Base-by-base conservation (phyloP, 1,139 yeast species). In the Suhomyces atakaporum region DNA sequence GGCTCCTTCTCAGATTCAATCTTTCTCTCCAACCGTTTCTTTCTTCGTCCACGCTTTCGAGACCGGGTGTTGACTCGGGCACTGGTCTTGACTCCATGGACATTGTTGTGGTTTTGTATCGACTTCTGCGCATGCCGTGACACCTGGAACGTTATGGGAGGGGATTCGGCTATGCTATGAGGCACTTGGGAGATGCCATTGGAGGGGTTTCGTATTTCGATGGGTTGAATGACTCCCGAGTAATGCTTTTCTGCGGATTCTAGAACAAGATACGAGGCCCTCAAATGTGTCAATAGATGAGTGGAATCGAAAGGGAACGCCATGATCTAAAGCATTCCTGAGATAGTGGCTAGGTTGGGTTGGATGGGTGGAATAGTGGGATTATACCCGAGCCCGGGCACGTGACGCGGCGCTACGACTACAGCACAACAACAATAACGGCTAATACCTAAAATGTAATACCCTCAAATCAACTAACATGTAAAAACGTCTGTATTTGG, bases 231-330 rank as follows among this genome's bases (percentile, higher is more conserved):
- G 16, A 61, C 51, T 15, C 57, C 45, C 11, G 45, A 49, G 11
- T 58, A 46, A 25, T 54, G 55, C 13, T 54, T 62, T 29, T 59
- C 61, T 18, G 58, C 54, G 31, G 58, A 64, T 15, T 53, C 56
- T 30, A 50, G 44, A 2, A 61, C 53, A 7, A 61, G 47, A 40
- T 62, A 64, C 6, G 65, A 51, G 10, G 62, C 54, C 31, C 73
- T 48, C 25, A 67, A 49, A 38, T 64, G 66, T 3, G 59, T 54
- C 30, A 67, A 46, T 34, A 66, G 39, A 26, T 58, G 62, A 16
- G 56, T 44, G 13, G 58, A 54, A 18, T 64, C 68, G 24, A 62
- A 48, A 2, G 72, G 69, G 38, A 67, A 66, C 15, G 73, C 63
- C 73, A 67, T 67, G 11, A 16, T 28, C 16, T 14, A 15, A 12